A percentile compares a stretch with the other conserved stretches of the same genome.
These are phyloP conservation scores for Ilex asprella DNA, from an alignment of 257 asterid genomes.

Conservation along the genomic window DNA sequence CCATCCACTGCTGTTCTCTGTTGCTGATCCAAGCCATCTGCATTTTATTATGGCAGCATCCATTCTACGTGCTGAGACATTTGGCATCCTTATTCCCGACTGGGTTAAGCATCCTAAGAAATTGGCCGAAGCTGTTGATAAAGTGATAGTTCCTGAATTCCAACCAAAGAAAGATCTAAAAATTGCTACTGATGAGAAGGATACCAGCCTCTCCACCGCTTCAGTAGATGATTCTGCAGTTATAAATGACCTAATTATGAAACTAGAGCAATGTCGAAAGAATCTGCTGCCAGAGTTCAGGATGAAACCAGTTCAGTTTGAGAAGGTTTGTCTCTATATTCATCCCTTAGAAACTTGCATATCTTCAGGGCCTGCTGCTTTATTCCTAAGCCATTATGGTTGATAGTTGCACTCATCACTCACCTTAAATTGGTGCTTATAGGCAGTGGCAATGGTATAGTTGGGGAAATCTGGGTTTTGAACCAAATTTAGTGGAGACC, in stretches of 20 bases:
- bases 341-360: no score
- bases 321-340: conserved; percentile 47
- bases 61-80: conserved; percentile 75
- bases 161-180: conserved; percentile 63
- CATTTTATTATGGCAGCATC: conserved; percentile 79
- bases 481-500: no score
- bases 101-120: conserved; percentile 74
- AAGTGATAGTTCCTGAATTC: conserved; percentile 58
- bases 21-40: conserved; percentile 72
- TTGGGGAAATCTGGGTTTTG: no score
- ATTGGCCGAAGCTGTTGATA: conserved; percentile 61
- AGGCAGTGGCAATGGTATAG: no score
- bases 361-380: no score
- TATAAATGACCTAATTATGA: conserved; percentile 53
- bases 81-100: conserved; percentile 69
- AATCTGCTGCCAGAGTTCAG: conserved; percentile 47
- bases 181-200: conserved; percentile 87
- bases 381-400: no score
- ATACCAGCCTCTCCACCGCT: conserved; percentile 67
- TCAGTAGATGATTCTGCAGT: conserved; percentile 76
- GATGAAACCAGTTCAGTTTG: conserved; percentile 92
- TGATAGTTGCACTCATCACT: no score
- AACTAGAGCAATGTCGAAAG: conserved; percentile 58
- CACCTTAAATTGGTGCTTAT: no score
- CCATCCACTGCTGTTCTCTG: conserved; percentile 59